Percentiles rank a stretch among this genome's conserved stretches.
Conservation (phyloP, 148 eudicot species). For the Arctostaphylos glauca region DNA sequence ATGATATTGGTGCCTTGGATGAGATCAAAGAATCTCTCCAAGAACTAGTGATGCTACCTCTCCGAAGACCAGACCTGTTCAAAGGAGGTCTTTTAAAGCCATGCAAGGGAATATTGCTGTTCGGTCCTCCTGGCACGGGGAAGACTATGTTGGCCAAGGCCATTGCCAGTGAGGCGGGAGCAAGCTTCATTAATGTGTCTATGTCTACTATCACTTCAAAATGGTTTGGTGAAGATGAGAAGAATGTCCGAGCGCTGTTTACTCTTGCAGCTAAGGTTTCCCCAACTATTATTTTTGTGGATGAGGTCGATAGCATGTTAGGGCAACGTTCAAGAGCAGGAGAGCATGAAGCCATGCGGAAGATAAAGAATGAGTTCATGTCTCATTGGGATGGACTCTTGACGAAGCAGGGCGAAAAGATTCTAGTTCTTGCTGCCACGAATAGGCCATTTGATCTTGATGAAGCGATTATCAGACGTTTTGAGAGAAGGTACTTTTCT, state of each 20-base stretch:
- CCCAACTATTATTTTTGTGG: conserved; percentile 90
- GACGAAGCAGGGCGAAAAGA: conserved; percentile 70
- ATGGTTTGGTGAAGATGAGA: conserved; percentile 99
- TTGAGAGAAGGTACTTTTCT: conserved; percentile 70
- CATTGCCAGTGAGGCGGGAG: conserved; percentile 92
- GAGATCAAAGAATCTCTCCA: conserved; percentile 82
- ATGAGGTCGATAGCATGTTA: conserved; percentile 98
- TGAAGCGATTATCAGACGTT: conserved; percentile 96
- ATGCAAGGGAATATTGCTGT: conserved; percentile 84
- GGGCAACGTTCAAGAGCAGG: conserved; percentile 81
- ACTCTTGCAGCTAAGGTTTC: conserved; percentile 90
- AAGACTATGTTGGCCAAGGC: conserved; percentile 98
- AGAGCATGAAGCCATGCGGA: conserved; percentile 97
- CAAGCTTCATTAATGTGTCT: conserved; percentile 90
- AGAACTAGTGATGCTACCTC: conserved; percentile 91
- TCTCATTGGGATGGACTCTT: conserved; percentile 90
- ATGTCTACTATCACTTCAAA: conserved; percentile 96
- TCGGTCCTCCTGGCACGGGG: conserved; percentile 97
- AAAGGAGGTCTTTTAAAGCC: conserved; percentile 89
- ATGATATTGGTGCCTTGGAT: conserved; percentile 81
- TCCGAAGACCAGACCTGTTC: conserved; percentile 84
- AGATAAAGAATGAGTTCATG: conserved; percentile 96
- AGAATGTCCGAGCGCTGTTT: conserved; percentile 87
- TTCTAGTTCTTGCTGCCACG: conserved; percentile 96
- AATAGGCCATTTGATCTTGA: conserved; percentile 97